Evolutionary conservation across 805 yeast genomes (phyloP).

Genomic region (Groenewaldozyma salmanticensis): DNA sequence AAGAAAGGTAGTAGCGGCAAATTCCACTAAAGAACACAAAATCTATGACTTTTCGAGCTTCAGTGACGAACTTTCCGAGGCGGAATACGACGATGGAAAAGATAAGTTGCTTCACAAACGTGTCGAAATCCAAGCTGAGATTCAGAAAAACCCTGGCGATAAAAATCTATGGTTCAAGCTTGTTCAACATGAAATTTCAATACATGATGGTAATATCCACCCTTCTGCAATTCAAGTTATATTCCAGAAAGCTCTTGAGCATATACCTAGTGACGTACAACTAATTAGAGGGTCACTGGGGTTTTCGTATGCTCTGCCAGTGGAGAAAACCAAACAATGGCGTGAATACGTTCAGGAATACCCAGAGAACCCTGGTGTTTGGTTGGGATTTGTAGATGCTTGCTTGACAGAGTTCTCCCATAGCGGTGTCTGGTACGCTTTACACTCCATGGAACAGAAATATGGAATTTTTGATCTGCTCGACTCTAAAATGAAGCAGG

Average conservation of each 20-base stretch:
- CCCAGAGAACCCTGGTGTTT: conserved; percentile 3
- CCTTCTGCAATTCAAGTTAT: not conserved
- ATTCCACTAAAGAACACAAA: not conserved
- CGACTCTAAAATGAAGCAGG: not conserved
- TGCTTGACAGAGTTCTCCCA: not conserved
- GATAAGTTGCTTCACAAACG: not conserved
- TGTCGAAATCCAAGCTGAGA: not conserved
- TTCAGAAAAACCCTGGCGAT: not conserved
- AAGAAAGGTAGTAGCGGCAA: not conserved
- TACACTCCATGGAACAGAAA: conserved; percentile 2
- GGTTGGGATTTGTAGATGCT: conserved; percentile 4
- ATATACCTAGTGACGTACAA: not conserved
- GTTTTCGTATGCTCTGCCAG: not conserved
- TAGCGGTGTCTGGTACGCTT: not conserved
- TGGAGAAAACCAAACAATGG: conserved; percentile 2
- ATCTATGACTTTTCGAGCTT: too few relatives aligned
- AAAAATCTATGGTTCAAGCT: not conserved
- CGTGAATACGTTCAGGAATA: conserved; percentile 3
- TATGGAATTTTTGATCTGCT: not conserved
- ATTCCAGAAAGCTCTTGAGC: not conserved
- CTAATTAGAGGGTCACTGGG: not conserved
- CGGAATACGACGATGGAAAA: not conserved
- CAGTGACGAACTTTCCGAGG: not conserved
- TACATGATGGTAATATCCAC: not conserved
- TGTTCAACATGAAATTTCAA: not conserved